These are phyloP conservation scores for Geotrichum australiense DNA, from an alignment of 1,139 yeast genomes.

Conservation along the genomic window DNA sequence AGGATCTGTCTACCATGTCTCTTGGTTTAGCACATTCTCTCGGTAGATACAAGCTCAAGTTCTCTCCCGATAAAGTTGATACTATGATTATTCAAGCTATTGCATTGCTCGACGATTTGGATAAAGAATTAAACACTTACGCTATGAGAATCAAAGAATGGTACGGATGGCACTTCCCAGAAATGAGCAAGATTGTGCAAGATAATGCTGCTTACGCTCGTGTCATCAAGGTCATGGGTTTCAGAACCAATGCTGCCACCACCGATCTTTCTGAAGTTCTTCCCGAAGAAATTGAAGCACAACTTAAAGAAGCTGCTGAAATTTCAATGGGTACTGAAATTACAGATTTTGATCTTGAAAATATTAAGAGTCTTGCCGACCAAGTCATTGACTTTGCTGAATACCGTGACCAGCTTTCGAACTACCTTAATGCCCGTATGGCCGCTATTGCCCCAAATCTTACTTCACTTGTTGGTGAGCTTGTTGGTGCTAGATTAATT, in stretches of 20 bases:
- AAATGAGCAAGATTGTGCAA: conserved; percentile 88
- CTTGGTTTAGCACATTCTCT: conserved; percentile 89
- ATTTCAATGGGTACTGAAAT: conserved; percentile 99
- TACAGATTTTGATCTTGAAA: conserved; percentile 86
- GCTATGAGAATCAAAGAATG: conserved; percentile 99
- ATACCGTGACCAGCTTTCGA: conserved; percentile 81
- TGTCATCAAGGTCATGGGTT: conserved; percentile 89
- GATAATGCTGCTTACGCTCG: conserved; percentile 67
- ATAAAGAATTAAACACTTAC: conserved; percentile 94
- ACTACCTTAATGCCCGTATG: conserved; percentile 91
- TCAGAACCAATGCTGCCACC: conserved; percentile 82
- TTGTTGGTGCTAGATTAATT: conserved; percentile 95
- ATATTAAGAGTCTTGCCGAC: conserved; percentile 84
- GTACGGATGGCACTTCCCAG: conserved; percentile 99
- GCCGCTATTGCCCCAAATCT: conserved; percentile 96
- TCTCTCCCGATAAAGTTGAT: conserved; percentile 96
- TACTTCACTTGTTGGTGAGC: conserved; percentile 95
- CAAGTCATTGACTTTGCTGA: conserved; percentile 91
- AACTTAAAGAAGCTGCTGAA: conserved; percentile 71
- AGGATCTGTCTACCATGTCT: conserved; percentile 86
- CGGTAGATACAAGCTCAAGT: conserved; percentile 96
- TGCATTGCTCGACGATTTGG: conserved; percentile 92
- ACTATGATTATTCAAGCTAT: conserved; percentile 99
- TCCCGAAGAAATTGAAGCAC: conserved; percentile 63
- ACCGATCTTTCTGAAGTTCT: conserved; percentile 85